Evolutionary conservation across 2,329 filamentous ascomycete genomes (phyloP).

Genomic region (Onygenales sp.): DNA sequence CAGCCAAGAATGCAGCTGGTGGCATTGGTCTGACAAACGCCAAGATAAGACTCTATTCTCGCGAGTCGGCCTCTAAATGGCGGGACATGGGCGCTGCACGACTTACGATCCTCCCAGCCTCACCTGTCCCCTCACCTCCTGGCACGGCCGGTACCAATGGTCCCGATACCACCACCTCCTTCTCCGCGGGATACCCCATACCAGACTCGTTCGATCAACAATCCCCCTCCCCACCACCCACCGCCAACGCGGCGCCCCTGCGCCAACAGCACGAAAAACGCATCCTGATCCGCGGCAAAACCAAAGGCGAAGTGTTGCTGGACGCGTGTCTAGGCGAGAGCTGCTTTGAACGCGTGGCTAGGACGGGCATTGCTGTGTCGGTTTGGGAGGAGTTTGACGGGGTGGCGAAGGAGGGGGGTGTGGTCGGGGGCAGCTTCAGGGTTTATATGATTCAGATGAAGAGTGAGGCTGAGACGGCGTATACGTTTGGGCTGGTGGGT

Average conservation of each 20-base stretch:
- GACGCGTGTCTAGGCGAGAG: conserved; percentile 78
- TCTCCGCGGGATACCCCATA: conserved; percentile 13
- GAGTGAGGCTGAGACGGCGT: conserved; percentile 43
- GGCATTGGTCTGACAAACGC: conserved; percentile 61
- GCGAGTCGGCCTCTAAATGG: conserved; percentile 71
- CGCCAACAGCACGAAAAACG: conserved; percentile 64
- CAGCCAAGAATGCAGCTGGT: conserved; percentile 44
- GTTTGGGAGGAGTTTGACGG: conserved; percentile 72
- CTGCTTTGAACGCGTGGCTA: conserved; percentile 74
- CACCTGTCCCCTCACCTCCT: conserved; percentile 20
- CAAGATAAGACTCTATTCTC: conserved; percentile 76
- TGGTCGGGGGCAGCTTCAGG: conserved; percentile 47
- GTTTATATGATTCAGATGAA: conserved; percentile 59
- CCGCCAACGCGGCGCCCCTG: conserved; percentile 10
- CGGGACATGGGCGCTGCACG: conserved; percentile 79
- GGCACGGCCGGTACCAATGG: conserved; percentile 28
- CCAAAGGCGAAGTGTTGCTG: conserved; percentile 56
- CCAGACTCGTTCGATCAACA: conserved; percentile 4
- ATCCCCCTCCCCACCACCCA: conserved; percentile 1
- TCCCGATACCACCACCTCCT: no score
- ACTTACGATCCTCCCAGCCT: conserved; percentile 63
- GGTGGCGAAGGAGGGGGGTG: conserved; percentile 46
- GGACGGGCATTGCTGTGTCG: conserved; percentile 78
- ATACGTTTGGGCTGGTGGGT: conserved; percentile 45
- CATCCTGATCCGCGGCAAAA: conserved; percentile 66